Evolutionary conservation across 257 asterid genomes (phyloP).

Genomic region (Craterostigma plantagineum): DNA sequence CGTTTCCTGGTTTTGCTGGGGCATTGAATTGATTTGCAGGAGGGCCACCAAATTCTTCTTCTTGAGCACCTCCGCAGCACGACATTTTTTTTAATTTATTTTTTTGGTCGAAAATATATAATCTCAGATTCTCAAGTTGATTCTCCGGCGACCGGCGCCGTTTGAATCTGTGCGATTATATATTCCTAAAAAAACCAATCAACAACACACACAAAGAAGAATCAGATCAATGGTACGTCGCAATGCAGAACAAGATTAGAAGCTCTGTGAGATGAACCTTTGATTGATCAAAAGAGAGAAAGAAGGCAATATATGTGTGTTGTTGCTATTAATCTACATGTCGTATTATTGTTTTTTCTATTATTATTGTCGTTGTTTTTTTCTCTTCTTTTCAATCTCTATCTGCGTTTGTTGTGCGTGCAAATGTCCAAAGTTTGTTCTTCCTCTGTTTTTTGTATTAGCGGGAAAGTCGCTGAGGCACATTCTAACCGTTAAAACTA

Average conservation of each 20-base stretch:
- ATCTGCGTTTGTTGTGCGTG: neutral
- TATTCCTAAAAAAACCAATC: too few species aligned
- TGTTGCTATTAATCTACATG: too few species aligned
- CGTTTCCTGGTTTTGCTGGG: neutral
- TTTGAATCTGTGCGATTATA: too few species aligned
- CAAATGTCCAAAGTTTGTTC: neutral
- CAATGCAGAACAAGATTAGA: too few species aligned
- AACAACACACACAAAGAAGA: too few species aligned
- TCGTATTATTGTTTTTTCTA: too few species aligned
- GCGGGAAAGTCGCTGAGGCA: neutral
- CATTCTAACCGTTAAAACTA: neutral
- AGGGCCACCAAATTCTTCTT: neutral
- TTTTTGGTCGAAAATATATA: neutral
- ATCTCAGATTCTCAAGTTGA: neutral
- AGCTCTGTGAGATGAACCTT: too few species aligned
- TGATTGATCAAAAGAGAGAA: too few species aligned
- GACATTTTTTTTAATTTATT: neutral
- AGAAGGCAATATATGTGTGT: too few species aligned
- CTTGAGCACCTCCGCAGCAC: conserved; percentile 2
- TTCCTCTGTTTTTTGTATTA: neutral
- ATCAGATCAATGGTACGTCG: too few species aligned
- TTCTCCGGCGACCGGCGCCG: neutral
- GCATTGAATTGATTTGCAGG: neutral
- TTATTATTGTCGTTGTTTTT: too few species aligned
- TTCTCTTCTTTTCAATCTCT: neutral